Conservation (phyloP, 208 protist species). For the Trypanosoma mega region DNA sequence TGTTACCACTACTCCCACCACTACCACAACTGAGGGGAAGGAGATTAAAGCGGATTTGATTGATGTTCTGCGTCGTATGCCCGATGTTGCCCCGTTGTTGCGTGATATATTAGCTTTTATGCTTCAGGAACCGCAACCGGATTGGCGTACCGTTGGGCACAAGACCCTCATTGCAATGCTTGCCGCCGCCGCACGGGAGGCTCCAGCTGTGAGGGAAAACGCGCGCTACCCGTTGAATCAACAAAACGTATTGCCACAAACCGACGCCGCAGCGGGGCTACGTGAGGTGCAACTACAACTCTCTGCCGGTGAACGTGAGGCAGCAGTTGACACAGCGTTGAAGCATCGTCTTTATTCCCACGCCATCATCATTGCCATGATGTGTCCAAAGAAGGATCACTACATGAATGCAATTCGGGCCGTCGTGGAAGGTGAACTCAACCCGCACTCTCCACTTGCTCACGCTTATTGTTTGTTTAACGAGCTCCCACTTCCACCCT, state of each 20-base stretch:
- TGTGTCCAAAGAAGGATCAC: conserved; percentile 77
- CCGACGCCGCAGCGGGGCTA: conserved; percentile 30
- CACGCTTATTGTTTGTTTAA: conserved; percentile 86
- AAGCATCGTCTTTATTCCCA: conserved; percentile 53
- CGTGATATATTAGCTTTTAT: conserved; percentile 37
- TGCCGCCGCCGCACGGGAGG: conserved; percentile 19
- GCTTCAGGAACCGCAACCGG: conserved; percentile 42
- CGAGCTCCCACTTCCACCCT: conserved; percentile 60
- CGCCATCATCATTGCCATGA: conserved; percentile 85
- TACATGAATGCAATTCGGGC: conserved; percentile 65
- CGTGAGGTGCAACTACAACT: conserved; percentile 58
- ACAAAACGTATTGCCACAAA: background rate
- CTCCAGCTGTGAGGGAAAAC: background rate
- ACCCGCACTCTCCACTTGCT: conserved; percentile 55
- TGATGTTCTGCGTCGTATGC: conserved; percentile 10
- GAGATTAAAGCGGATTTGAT: conserved; percentile 9
- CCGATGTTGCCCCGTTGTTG: conserved; percentile 25
- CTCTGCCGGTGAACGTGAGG: conserved; percentile 54
- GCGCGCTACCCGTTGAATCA: conserved; percentile 9
- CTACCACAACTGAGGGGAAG: background rate
- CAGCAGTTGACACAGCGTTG: conserved; percentile 61
- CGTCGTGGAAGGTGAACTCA: conserved; percentile 53
- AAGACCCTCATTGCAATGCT: conserved; percentile 48
- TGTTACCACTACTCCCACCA: background rate
- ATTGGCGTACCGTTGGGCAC: conserved; percentile 52